Evolutionary conservation across 345 rosid genomes (phyloP).

Genomic region (Cardamine occulta): DNA sequence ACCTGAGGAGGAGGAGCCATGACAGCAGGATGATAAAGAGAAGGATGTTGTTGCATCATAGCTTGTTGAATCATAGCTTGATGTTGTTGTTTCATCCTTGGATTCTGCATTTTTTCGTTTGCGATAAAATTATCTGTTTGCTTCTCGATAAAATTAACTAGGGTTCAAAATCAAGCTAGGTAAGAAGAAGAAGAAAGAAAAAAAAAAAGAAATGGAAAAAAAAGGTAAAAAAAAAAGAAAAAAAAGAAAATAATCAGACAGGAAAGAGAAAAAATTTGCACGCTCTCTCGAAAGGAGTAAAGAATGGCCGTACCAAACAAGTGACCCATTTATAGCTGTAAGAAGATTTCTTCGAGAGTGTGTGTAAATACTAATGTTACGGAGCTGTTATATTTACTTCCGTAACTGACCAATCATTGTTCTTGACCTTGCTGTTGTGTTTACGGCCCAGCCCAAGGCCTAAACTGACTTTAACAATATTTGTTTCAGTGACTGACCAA

Average conservation of each 20-base stretch:
- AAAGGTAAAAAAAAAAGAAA: neutral
- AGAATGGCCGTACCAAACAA: slow-evolving; percentile 30
- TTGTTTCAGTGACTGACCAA: neutral
- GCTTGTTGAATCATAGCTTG: slow-evolving; percentile 97
- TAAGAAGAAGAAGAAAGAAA: neutral
- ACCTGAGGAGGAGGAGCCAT: slow-evolving; percentile 93
- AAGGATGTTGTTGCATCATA: slow-evolving; percentile 65
- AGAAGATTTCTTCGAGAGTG: slow-evolving; percentile 21
- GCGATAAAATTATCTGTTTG: slow-evolving; percentile 32
- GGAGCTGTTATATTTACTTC: neutral
- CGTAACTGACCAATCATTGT: slow-evolving; percentile 22
- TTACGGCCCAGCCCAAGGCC: neutral
- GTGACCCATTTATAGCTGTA: slow-evolving; percentile 30
- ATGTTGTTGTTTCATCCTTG: slow-evolving; percentile 59
- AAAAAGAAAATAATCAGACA: slow-evolving; percentile 16
- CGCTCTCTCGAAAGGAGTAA: slow-evolving; percentile 22
- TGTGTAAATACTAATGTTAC: slow-evolving; percentile 4
- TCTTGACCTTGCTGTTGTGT: neutral
- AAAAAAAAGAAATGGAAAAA: neutral
- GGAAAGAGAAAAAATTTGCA: slow-evolving; percentile 29
- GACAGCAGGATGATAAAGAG: slow-evolving; percentile 90
- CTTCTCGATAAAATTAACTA: slow-evolving; percentile 24
- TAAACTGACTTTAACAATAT: neutral
- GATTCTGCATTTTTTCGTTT: slow-evolving; percentile 42
- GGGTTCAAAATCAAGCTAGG: slow-evolving; percentile 43